Conservation (phyloP, 495 filamentous ascomycete species). For the Penicillium diatomitis region DNA sequence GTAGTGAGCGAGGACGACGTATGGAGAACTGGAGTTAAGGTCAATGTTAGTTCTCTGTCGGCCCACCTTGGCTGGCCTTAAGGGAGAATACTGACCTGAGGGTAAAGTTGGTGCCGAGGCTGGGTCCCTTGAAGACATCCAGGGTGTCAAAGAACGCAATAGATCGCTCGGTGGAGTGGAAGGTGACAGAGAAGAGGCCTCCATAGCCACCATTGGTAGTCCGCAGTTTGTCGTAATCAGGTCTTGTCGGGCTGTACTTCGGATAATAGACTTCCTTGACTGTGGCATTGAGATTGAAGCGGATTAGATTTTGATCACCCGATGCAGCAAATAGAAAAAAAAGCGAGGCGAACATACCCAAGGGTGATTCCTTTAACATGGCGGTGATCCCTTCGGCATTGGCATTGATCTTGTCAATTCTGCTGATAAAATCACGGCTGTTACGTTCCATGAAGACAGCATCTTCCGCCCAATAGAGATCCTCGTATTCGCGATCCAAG, state of each 20-base stretch:
- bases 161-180: slow-evolving; percentile 60
- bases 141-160: slow-evolving; percentile 77
- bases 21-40: slow-evolving; percentile 54
- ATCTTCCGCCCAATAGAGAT: slow-evolving; percentile 90
- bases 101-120: slow-evolving; percentile 94
- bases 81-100: slow-evolving; percentile 41
- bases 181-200: slow-evolving; percentile 76
- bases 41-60: slow-evolving; percentile 6
- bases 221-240: slow-evolving; percentile 70
- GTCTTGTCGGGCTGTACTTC: slow-evolving; percentile 58
- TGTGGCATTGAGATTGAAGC: background rate
- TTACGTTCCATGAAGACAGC: slow-evolving; percentile 92
- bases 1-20: slow-evolving; percentile 87
- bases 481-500: slow-evolving; percentile 61
- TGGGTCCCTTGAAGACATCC: slow-evolving; percentile 86
- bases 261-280: slow-evolving; percentile 86
- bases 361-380: slow-evolving; percentile 48
- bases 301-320: too few relatives aligned
- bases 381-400: slow-evolving; percentile 80
- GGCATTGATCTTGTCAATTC: slow-evolving; percentile 74
- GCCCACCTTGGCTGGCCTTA: too few relatives aligned
- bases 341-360: slow-evolving; percentile 27
- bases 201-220: slow-evolving; percentile 78
- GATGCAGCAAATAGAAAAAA: background rate
- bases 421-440: slow-evolving; percentile 79